Base-by-base conservation (phyloP, 352 stramenopile species). In the Pythium monospermum region DNA sequence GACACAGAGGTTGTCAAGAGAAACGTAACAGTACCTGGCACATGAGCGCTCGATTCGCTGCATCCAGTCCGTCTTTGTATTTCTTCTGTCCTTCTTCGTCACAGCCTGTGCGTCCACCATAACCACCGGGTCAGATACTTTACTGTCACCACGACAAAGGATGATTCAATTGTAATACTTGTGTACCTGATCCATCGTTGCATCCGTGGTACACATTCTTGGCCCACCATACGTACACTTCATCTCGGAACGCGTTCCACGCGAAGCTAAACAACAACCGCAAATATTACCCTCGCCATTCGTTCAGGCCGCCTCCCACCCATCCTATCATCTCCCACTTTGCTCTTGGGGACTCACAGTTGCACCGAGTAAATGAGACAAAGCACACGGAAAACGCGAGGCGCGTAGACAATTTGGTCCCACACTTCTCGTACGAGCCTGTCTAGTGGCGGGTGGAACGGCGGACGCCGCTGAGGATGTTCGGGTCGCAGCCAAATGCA, bases 161-260 rank as follows among this genome's bases (percentile, higher is more conserved):
- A 35, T n/a, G n/a, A n/a, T n/a, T n/a, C n/a, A n/a, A n/a, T n/a
- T n/a, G n/a, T n/a, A n/a, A n/a, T n/a, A n/a, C n/a, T n/a, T n/a
- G n/a, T n/a, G n/a, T n/a, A 59, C 44, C 57, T 23, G 33, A 62
- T 45, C 55, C 47, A 26, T 73, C 42, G 31, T 83, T 87, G 71
- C 80, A 91, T 23, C 80, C 80, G 26, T 51, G 39, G 53, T 85
- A 91, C 3, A 91, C 80, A 42, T 84, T 71, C 13, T 66, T 68
- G 6, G 71, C 75, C 80, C 80, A 91, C 80, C 80, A 91, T 33
- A 72, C 68, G 53, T 80, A 91, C 33, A 76, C 74, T 51, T 86
- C 73, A 49, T 85, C 73, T 36, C 76, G 76, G 25, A 91, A 91
- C n/a, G 75, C 68, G 18, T 68, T 71, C 76, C 76, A 91, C 10